These are phyloP conservation scores for Yarrowia sp. DNA, from an alignment of 805 yeast genomes.

Conservation along the genomic window DNA sequence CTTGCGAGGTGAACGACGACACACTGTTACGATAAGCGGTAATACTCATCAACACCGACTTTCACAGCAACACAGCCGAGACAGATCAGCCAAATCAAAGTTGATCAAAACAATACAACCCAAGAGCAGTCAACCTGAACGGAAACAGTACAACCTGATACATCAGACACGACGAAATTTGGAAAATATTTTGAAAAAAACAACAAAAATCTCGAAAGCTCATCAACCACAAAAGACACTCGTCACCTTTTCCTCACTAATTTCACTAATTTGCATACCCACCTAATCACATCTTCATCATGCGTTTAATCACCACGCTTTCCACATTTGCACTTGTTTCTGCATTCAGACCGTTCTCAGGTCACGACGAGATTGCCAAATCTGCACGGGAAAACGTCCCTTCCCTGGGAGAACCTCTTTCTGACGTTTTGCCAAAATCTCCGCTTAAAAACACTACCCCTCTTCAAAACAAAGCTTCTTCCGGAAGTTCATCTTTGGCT, in stretches of 20 bases:
- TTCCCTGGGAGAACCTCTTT: background rate
- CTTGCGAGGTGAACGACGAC: too few species aligned
- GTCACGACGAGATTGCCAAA: constrained; percentile 7
- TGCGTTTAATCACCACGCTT: background rate
- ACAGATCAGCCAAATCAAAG: background rate
- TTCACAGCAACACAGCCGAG: background rate
- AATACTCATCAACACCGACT: background rate
- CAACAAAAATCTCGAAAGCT: too few species aligned
- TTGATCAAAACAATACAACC: too few species aligned
- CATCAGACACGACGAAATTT: too few species aligned
- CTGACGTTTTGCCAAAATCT: background rate
- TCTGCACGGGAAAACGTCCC: background rate
- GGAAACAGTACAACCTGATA: too few species aligned
- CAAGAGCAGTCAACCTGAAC: too few species aligned
- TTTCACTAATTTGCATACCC: too few species aligned
- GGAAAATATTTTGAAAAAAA: too few species aligned
- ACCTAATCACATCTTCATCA: background rate
- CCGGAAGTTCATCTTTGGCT: background rate
- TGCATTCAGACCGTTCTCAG: constrained; percentile 6
- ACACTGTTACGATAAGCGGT: too few species aligned
- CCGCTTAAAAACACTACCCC: background rate
- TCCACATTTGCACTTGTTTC: background rate
- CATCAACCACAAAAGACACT: too few species aligned
- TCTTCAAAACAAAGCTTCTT: constrained; percentile 8
- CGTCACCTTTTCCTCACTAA: too few species aligned